These are phyloP conservation scores for Trichocomaceae sp. DNA, from an alignment of 2,329 filamentous ascomycete species.

Conservation along the genomic window DNA sequence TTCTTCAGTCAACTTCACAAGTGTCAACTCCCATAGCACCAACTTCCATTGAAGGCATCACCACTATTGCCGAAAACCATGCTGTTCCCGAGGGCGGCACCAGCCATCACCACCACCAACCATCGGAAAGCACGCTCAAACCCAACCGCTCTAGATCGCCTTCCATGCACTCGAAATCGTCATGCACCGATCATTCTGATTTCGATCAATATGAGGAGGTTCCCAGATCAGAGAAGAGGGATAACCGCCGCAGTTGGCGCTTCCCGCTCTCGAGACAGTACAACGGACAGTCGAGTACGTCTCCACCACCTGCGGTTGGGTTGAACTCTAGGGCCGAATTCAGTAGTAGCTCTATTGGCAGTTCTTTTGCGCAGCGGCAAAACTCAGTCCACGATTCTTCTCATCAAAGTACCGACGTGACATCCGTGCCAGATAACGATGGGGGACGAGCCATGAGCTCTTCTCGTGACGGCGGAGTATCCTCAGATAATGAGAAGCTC, in stretches of 20 bases:
- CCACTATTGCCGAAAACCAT: slow-evolving; percentile 6
- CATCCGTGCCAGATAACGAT: slow-evolving; percentile 34
- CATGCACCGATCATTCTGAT: slow-evolving; percentile 74
- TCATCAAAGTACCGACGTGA: slow-evolving; percentile 32
- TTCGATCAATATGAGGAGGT: slow-evolving; percentile 64
- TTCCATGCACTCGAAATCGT: slow-evolving; percentile 66
- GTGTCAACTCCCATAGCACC: slow-evolving; percentile 23
- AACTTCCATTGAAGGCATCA: slow-evolving; percentile 14
- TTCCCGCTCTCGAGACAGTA: slow-evolving; percentile 51
- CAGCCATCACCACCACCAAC: slow-evolving; percentile 32
- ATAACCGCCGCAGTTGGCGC: slow-evolving; percentile 67
- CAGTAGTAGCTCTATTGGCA: slow-evolving; percentile 63
- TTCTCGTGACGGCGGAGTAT: slow-evolving; percentile 21
- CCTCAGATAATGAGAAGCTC: slow-evolving; percentile 47
- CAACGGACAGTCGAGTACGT: slow-evolving; percentile 25
- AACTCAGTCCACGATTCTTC: slow-evolving; percentile 41
- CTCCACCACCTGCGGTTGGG: slow-evolving; percentile 40
- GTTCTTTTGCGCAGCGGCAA: slow-evolving; percentile 44
- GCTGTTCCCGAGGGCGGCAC: slow-evolving; percentile 14
- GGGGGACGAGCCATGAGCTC: slow-evolving; percentile 26
- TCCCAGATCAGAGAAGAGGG: slow-evolving; percentile 51
- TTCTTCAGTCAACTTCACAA: slow-evolving; percentile 22
- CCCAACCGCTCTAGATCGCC: slow-evolving; percentile 67
- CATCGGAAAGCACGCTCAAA: slow-evolving; percentile 50
- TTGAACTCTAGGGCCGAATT: slow-evolving; percentile 57